Percentiles rank a stretch among this genome's conserved stretches.
These are phyloP conservation scores for Oropetium thomaeum DNA, from an alignment of 176 grass and related monocot genomes.

Conservation along the genomic window DNA sequence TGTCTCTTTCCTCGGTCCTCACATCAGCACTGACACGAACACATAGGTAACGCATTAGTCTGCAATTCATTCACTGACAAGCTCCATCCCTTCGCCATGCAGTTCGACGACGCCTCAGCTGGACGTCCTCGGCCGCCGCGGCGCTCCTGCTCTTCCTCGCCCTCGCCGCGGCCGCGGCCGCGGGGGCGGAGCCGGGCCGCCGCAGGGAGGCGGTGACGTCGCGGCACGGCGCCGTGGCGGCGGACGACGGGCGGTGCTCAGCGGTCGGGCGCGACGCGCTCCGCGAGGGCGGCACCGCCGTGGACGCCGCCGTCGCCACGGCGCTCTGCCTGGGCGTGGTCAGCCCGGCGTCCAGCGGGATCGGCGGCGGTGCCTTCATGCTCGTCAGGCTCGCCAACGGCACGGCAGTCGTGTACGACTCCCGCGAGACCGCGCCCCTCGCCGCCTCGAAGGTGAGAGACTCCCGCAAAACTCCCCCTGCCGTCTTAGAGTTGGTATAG, in stretches of 20 bases:
- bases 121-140: background rate
- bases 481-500: no score
- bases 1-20: background rate
- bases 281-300: slow-evolving; percentile 53
- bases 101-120: slow-evolving; percentile 22
- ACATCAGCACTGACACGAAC: background rate
- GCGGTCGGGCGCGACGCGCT: slow-evolving; percentile 61
- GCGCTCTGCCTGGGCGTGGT: slow-evolving; percentile 81
- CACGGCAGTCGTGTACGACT: slow-evolving; percentile 53
- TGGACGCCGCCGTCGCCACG: slow-evolving; percentile 64
- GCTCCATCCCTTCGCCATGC: background rate
- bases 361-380: slow-evolving; percentile 94
- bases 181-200: background rate
- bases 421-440: slow-evolving; percentile 75
- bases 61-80: background rate
- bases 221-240: slow-evolving; percentile 63
- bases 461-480: background rate
- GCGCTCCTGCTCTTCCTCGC: slow-evolving; percentile 14
- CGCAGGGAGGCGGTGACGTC: slow-evolving; percentile 55
- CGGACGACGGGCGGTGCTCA: slow-evolving; percentile 82
- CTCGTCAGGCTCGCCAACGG: slow-evolving; percentile 59
- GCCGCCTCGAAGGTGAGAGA: slow-evolving; percentile 62
- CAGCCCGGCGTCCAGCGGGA: slow-evolving; percentile 85
- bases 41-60: background rate
- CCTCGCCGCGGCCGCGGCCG: background rate